Percentiles rank a stretch among this genome's conserved stretches.
These are phyloP conservation scores for Metschnikowia drakensbergensis DNA, from an alignment of 805 yeast genomes.

Conservation along the genomic window DNA sequence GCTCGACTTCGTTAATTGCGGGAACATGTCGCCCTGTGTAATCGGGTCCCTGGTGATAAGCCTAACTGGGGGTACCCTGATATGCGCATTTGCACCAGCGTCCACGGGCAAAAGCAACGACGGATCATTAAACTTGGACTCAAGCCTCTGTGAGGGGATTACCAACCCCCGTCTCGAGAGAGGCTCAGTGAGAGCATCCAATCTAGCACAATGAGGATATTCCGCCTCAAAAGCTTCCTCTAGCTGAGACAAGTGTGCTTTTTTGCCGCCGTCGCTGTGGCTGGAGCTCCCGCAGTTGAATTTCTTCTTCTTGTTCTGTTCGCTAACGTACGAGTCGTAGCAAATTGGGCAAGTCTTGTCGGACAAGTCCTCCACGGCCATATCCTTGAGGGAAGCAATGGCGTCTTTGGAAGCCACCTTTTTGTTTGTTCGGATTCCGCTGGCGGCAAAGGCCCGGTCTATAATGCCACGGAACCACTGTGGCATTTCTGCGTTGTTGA, in stretches of 20 bases:
- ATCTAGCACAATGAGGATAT: neutral
- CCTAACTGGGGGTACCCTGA: slow-evolving; percentile 12
- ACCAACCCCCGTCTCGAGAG: slow-evolving; percentile 4
- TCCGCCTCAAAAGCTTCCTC: neutral
- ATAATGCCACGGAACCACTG: slow-evolving; percentile 21
- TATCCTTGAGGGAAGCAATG: slow-evolving; percentile 29
- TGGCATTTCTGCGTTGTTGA: slow-evolving; percentile 15
- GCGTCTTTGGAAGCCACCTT: slow-evolving; percentile 39
- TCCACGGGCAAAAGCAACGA: slow-evolving; percentile 15
- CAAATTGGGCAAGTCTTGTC: slow-evolving; percentile 38
- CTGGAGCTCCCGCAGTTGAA: slow-evolving; percentile 6
- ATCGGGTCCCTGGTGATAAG: slow-evolving; percentile 8
- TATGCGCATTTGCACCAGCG: slow-evolving; percentile 6
- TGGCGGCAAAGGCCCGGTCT: slow-evolving; percentile 32
- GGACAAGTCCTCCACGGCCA: slow-evolving; percentile 17
- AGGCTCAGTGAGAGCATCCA: slow-evolving; percentile 1
- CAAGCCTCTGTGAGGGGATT: slow-evolving; percentile 1
- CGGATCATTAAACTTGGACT: slow-evolving; percentile 11
- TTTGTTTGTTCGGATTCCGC: slow-evolving; percentile 23
- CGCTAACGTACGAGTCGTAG: slow-evolving; percentile 31
- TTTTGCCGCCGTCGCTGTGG: slow-evolving; percentile 2
- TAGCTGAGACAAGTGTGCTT: neutral
- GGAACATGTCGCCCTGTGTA: slow-evolving; percentile 12
- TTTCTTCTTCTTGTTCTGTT: slow-evolving; percentile 12
- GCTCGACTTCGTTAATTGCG: slow-evolving; percentile 4